Percentiles rank a stretch among this genome's conserved stretches.
Evolutionary conservation across 192 early-diverging fungal genomes (phyloP).

Genomic region (Jimgerdemannia lactiflua): DNA sequence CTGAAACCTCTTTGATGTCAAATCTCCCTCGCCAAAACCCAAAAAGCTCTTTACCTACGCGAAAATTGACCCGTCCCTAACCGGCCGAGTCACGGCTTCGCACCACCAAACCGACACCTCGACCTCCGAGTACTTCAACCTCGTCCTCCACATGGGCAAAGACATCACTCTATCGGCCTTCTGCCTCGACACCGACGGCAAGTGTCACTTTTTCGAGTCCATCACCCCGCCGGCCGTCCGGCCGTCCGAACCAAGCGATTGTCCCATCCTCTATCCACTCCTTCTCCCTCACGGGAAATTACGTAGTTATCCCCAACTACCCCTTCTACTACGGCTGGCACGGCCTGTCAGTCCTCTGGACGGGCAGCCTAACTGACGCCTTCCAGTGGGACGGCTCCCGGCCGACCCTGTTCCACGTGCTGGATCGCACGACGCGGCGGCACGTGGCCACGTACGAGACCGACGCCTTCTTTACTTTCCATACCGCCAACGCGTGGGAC

Average conservation of each 20-base stretch:
- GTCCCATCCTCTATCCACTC: conserved; percentile 45
- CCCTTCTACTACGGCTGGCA: conserved; percentile 39
- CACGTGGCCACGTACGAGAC: conserved; percentile 42
- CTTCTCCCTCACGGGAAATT: conserved; percentile 40
- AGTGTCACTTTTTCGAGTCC: conserved; percentile 16
- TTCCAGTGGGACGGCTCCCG: conserved; percentile 41
- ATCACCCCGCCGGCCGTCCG: conserved; percentile 25
- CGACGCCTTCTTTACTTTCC: conserved; percentile 42
- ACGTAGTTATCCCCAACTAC: conserved; percentile 43
- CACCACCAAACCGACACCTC: conserved; percentile 35
- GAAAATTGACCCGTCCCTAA: conserved; percentile 19
- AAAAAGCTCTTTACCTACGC: conserved; percentile 32
- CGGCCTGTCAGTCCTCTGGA: conserved; percentile 36
- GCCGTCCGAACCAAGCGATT: conserved; percentile 10
- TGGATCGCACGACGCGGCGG: conserved; percentile 33
- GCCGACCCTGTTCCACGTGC: conserved; percentile 38
- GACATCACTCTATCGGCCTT: conserved; percentile 22
- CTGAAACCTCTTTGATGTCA: no score
- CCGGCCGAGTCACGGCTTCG: conserved; percentile 31
- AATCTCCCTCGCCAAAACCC: no score
- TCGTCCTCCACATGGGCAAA: conserved; percentile 25
- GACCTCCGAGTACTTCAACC: conserved; percentile 32
- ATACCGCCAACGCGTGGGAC: conserved; percentile 48
- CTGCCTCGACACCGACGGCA: conserved; percentile 18
- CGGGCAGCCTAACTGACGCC: conserved; percentile 34